phyloP scores from a whole-genome alignment of 495 filamentous ascomycete genomes.

The Aspergillus saccharolyticus region DNA sequence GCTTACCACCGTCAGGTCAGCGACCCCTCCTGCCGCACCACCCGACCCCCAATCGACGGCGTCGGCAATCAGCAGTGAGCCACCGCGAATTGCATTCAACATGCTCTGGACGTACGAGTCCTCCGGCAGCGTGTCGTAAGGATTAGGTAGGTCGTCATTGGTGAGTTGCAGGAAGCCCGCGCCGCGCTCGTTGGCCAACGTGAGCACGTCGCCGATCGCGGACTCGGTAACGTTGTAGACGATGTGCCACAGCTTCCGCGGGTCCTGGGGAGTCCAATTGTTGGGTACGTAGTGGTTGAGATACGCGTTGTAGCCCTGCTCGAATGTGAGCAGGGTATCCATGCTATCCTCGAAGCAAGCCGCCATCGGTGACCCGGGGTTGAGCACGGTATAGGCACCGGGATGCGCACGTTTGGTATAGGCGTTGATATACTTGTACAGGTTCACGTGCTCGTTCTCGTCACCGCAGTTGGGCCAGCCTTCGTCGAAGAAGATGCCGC shows the following conservation, averaged over 20 bases:
- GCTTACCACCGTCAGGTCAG: conserved; percentile 4
- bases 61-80: conserved; percentile 2
- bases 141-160: conserved; percentile 11
- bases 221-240: conserved; percentile 12
- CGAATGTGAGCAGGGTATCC: conserved; percentile 17
- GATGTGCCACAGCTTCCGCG: conserved; percentile 19
- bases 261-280: conserved; percentile 18
- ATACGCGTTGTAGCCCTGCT: conserved; percentile 10
- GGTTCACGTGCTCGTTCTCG: conserved; percentile 13
- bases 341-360: conserved; percentile 16
- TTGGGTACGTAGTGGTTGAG: conserved; percentile 10
- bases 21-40: neutral
- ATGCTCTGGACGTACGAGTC: conserved; percentile 15
- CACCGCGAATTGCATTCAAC: conserved; percentile 10
- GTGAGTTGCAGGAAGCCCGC: conserved; percentile 13
- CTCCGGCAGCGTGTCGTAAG: conserved; percentile 14
- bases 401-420: conserved; percentile 15
- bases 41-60: neutral
- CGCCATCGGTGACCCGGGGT: conserved; percentile 14
- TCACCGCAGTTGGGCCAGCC: conserved; percentile 18
- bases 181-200: conserved; percentile 5
- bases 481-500: conserved; percentile 23
- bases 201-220: neutral
- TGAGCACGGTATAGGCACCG: conserved; percentile 12
- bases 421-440: conserved; percentile 13